Evolutionary conservation across 495 filamentous ascomycete species (phyloP).

Genomic region (Aspergillus bridgeri): DNA sequence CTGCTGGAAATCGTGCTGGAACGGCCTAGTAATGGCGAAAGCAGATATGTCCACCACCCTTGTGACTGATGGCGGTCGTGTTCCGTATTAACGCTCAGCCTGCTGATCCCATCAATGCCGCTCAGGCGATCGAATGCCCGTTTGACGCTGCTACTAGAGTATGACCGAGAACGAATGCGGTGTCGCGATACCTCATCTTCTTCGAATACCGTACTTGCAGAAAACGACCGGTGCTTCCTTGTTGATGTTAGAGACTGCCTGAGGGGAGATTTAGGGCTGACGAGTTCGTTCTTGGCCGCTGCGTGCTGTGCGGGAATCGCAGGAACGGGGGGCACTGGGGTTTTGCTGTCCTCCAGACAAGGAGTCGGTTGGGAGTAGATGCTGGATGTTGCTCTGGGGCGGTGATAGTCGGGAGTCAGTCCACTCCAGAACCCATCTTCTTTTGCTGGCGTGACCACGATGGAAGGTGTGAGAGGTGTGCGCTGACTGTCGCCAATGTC

Average conservation of each 20-base stretch:
- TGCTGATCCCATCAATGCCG: constrained; percentile 1
- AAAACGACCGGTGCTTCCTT: constrained; percentile 35
- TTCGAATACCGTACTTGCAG: constrained; percentile 55
- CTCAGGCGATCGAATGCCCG: constrained; percentile 19
- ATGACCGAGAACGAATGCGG: constrained; percentile 13
- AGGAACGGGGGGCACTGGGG: constrained; percentile 57
- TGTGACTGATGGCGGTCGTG: constrained; percentile 58
- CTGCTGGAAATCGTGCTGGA: constrained; percentile 34
- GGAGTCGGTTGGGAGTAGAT: constrained; percentile 63
- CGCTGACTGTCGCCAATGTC: constrained; percentile 28
- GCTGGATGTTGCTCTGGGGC: constrained; percentile 55
- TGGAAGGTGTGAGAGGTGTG: constrained; percentile 52
- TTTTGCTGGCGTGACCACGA: constrained; percentile 63
- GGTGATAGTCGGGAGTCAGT: constrained; percentile 25
- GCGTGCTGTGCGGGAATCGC: constrained; percentile 51
- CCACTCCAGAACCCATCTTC: constrained; percentile 57
- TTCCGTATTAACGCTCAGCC: constrained; percentile 41
- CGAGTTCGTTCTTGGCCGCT: constrained; percentile 21
- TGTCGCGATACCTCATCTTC: constrained; percentile 42
- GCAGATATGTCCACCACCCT: constrained; percentile 88
- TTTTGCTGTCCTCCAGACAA: constrained; percentile 22
- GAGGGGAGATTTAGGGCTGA: constrained; percentile 31
- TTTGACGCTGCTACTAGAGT: constrained; percentile 18
- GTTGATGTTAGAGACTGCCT: constrained; percentile 28
- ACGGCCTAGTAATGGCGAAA: constrained; percentile 64